Conservation (phyloP, 768 basidiomycete genomes). For the Leccinum subgranulosum region DNA sequence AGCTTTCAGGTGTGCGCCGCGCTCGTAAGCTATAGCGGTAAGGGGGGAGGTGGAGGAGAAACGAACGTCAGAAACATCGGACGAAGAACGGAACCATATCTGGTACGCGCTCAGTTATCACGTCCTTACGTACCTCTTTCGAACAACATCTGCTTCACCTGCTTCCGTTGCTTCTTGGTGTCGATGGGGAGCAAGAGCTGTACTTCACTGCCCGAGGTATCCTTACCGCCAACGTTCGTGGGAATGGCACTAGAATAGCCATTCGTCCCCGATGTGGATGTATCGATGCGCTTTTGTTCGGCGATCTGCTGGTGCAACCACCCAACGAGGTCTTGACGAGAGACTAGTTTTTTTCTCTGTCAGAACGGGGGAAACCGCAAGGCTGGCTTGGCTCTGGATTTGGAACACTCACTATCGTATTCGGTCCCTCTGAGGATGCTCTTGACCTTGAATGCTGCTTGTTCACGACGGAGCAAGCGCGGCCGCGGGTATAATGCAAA, state of each 20-base stretch:
- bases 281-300: constrained; percentile 75
- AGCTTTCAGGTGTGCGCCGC: constrained; percentile 51
- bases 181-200: constrained; percentile 68
- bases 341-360: constrained; percentile 39
- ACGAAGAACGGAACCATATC: background rate
- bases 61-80: background rate
- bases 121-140: constrained; percentile 51
- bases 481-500: constrained; percentile 55
- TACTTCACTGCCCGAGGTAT: constrained; percentile 42
- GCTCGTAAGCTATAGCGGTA: constrained; percentile 55
- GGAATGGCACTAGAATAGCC: constrained; percentile 39
- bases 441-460: constrained; percentile 76
- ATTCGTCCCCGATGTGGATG: constrained; percentile 57
- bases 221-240: constrained; percentile 32
- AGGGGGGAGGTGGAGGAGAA: background rate
- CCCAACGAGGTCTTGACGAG: constrained; percentile 66
- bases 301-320: constrained; percentile 77
- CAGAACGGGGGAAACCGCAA: background rate
- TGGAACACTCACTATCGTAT: constrained; percentile 53
- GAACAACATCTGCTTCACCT: constrained; percentile 63
- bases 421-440: constrained; percentile 78
- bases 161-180: constrained; percentile 70
- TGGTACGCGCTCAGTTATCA: background rate
- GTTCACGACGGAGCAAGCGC: constrained; percentile 53
- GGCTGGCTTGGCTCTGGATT: background rate